Percentiles rank a stretch among this genome's conserved stretches.
These are phyloP conservation scores for Dipteronia sinensis DNA, from an alignment of 345 rosid species.

Conservation along the genomic window DNA sequence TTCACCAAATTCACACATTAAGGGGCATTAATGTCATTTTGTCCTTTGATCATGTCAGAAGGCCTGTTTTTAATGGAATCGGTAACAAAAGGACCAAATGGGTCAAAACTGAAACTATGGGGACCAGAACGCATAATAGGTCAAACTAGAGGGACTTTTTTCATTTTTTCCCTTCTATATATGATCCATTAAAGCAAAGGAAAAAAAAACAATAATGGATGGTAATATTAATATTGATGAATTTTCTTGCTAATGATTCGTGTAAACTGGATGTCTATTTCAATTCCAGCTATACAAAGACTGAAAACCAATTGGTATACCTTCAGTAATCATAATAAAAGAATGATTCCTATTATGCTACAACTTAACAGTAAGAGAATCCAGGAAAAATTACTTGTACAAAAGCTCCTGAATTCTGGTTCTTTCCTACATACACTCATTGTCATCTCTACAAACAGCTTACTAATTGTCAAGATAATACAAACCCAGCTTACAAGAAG, in stretches of 20 bases:
- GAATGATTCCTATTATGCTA: conserved; percentile 28
- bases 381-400: conserved; percentile 24
- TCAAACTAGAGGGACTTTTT: too few species aligned
- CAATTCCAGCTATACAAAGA: neutral
- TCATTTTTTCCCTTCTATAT: too few species aligned
- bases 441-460: conserved; percentile 37
- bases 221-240: too few species aligned
- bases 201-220: too few species aligned
- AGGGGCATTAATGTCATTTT: too few species aligned
- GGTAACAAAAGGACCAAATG: too few species aligned
- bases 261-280: neutral
- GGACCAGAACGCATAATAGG: too few species aligned
- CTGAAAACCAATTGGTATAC: neutral
- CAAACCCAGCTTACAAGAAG: conserved; percentile 41
- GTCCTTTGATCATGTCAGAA: too few species aligned
- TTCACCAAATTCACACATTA: too few species aligned
- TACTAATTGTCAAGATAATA: conserved; percentile 36
- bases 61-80: too few species aligned
- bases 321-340: conserved; percentile 23
- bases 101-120: too few species aligned
- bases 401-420: conserved; percentile 21
- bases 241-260: neutral
- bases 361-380: conserved; percentile 27
- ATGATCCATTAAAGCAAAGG: too few species aligned
- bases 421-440: conserved; percentile 25